A percentile compares a stretch with the other conserved stretches of the same genome.
These are phyloP conservation scores for Auriscalpium vulgare DNA, from an alignment of 768 basidiomycete genomes.

Conservation along the genomic window DNA sequence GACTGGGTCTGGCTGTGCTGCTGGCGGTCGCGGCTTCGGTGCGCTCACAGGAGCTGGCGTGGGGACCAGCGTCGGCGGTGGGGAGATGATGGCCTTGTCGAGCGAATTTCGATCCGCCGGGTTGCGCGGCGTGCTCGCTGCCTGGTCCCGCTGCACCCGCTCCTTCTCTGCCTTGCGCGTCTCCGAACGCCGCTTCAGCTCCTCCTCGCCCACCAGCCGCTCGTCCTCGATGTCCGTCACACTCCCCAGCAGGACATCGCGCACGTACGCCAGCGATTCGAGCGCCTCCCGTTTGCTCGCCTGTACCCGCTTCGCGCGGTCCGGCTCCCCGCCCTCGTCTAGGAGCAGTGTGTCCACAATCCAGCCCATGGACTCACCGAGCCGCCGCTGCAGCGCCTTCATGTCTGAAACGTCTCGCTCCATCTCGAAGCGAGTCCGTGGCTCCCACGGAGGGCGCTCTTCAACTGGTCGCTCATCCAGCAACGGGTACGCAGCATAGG, in stretches of 20 bases:
- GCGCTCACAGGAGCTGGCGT: constrained; percentile 3
- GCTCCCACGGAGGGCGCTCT: constrained; percentile 65
- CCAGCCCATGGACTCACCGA: constrained; percentile 68
- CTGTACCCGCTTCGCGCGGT: constrained; percentile 35
- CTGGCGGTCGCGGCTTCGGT: constrained; percentile 7
- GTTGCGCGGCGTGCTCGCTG: constrained; percentile 3
- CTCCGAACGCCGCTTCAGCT: constrained; percentile 30
- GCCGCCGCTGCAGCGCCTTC: constrained; percentile 47
- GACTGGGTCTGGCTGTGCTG: constrained; percentile 6
- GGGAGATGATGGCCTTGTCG: constrained; percentile 5
- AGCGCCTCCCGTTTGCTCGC: constrained; percentile 52
- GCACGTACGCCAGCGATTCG: constrained; percentile 69
- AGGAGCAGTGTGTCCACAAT: constrained; percentile 63
- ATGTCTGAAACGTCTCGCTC: constrained; percentile 54
- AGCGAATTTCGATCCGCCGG: constrained; percentile 1
- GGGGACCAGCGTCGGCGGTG: constrained; percentile 14
- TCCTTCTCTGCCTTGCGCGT: constrained; percentile 19
- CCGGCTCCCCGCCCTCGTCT: constrained; percentile 38
- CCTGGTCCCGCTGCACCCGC: constrained; percentile 3
- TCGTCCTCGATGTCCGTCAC: constrained; percentile 54
- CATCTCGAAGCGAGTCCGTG: constrained; percentile 59
- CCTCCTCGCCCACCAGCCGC: constrained; percentile 51
- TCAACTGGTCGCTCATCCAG: constrained; percentile 47
- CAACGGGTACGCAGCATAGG: constrained; percentile 51
- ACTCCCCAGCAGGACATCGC: constrained; percentile 59